Base-by-base conservation (phyloP, 2,329 filamentous ascomycete species). In the Epichloe sibirici region DNA sequence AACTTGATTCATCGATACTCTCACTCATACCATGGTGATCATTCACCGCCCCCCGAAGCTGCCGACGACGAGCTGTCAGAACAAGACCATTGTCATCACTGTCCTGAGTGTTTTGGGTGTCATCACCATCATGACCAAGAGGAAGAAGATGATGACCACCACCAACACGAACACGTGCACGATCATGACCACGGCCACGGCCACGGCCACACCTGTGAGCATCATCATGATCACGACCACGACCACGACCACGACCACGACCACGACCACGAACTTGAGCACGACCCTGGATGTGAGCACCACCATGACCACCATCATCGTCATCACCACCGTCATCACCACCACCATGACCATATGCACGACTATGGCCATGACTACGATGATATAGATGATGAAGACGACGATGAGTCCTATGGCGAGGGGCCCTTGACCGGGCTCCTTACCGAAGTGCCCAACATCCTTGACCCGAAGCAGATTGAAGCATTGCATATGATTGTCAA, bases 401-500 rank as follows among this genome's bases (percentile, higher is more conserved):
- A 90, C 55, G 85, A 90, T 61, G 85, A 89, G 57, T 87, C 86
- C n/a, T 86, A 86, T 59, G 83, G 79, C 15, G 84, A 90, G 58
- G 87, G 88, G 3, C 85, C 88, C 23, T 77, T 88, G 63, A 86
- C 88, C 17, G 91, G 91, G 12, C 72, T 97, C 13, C 72, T 97
- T 52, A 96, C 91, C 0, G 91, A 97, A 65, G 89, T 97, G 12
- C 91, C 91, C 34, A 86, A 97, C 58, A 95, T 96, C 39, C 75
- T 97, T 34, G 90, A 94, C 44, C 91, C 91, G 0, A 90, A 90
- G 52, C 91, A 97, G 68, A 96, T 96, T 51, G 91, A 97, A 68
- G 90, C 93, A 5, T 72, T 97, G 51, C 91, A 95, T 52, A 95
- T 96, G 90, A 94, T 96, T 55, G 85, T 97, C 61, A 95, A 96